Evolutionary conservation across 148 eudicot species (phyloP).

Genomic region (Polygonum aviculare): DNA sequence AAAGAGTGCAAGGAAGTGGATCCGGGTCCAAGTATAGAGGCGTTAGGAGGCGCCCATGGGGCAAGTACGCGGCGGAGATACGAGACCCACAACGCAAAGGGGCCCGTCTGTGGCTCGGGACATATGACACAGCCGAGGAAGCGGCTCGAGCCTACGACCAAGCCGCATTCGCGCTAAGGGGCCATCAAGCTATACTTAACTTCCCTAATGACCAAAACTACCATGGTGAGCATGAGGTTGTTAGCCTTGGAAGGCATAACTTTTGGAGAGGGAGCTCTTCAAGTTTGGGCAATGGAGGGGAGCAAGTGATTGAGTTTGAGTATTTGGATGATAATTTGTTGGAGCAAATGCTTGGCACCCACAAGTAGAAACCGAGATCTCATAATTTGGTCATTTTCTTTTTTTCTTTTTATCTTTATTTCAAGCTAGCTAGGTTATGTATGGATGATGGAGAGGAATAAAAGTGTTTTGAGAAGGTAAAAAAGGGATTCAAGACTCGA

Average conservation of each 20-base stretch:
- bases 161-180: constrained; percentile 33
- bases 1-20: constrained; percentile 3
- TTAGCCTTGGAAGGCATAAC: constrained; percentile 10
- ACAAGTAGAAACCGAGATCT: constrained; percentile 4
- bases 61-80: constrained; percentile 40
- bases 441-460: neutral
- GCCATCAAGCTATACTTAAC: constrained; percentile 31
- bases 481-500: neutral
- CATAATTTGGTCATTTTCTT: neutral
- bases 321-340: constrained; percentile 38
- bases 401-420: neutral
- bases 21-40: constrained; percentile 21
- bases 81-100: constrained; percentile 37
- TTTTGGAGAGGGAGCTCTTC: neutral
- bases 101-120: constrained; percentile 38
- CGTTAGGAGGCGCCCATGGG: constrained; percentile 38
- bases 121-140: constrained; percentile 31
- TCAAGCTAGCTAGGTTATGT: neutral
- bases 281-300: constrained; percentile 5
- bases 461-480: neutral
- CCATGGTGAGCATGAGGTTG: constrained; percentile 9
- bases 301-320: constrained; percentile 39
- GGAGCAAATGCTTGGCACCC: constrained; percentile 35
- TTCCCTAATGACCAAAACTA: constrained; percentile 38
- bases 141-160: constrained; percentile 44